phyloP scores from a whole-genome alignment of 139 green algal species.

The Micractinium conductrix region DNA sequence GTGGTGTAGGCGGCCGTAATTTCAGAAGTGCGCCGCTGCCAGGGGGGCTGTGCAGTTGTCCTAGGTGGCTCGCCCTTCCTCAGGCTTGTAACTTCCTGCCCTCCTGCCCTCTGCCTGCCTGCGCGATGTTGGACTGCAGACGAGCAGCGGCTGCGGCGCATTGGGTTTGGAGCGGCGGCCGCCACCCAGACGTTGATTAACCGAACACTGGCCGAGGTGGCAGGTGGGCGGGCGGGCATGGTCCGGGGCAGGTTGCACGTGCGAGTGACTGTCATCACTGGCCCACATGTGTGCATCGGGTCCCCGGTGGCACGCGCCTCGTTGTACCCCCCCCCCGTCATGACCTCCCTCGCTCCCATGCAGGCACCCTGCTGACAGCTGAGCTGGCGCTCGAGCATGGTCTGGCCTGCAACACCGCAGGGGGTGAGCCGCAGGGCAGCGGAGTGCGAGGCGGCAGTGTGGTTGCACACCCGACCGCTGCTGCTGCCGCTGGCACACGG shows the following conservation, averaged over 20 bases:
- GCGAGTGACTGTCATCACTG: too few relatives aligned
- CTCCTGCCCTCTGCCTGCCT: too few relatives aligned
- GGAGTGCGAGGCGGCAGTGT: neutral
- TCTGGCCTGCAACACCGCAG: constrained; percentile 84
- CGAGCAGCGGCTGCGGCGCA: constrained; percentile 57
- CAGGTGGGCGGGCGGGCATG: too few relatives aligned
- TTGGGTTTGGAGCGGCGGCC: constrained; percentile 59
- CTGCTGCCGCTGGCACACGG: neutral
- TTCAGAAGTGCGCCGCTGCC: too few relatives aligned
- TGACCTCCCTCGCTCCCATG: constrained; percentile 21
- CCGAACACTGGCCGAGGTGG: constrained; percentile 57
- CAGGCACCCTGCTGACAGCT: constrained; percentile 89
- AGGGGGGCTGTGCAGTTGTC: too few relatives aligned
- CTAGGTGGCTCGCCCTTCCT: too few relatives aligned
- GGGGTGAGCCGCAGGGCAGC: constrained; percentile 22
- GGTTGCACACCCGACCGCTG: neutral
- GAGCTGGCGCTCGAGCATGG: constrained; percentile 80
- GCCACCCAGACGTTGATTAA: constrained; percentile 50
- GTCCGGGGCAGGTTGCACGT: too few relatives aligned
- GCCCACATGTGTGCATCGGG: too few relatives aligned
- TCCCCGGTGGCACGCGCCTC: too few relatives aligned
- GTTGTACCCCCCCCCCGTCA: neutral
- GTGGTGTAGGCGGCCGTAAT: too few relatives aligned
- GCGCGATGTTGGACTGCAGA: too few relatives aligned
- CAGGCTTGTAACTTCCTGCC: too few relatives aligned